Conservation (phyloP, 2,329 filamentous ascomycete genomes). For the Fusarium sp. region DNA sequence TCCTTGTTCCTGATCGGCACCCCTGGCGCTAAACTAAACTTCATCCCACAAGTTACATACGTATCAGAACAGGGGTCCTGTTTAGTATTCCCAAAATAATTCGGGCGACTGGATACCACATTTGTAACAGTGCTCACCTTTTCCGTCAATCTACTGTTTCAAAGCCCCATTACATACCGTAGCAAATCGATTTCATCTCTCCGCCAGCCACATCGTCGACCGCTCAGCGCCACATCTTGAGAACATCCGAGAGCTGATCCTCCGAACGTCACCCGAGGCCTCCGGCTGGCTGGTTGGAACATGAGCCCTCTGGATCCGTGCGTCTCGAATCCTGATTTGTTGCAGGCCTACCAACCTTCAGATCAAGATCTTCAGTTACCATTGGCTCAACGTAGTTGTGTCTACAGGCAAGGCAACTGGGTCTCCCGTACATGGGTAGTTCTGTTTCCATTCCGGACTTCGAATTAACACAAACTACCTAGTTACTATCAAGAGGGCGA, state of each 20-base stretch:
- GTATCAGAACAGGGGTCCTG: conserved; percentile 22
- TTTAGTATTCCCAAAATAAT: no score
- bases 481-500: not conserved
- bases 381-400: no score
- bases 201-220: conserved; percentile 3
- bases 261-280: not conserved
- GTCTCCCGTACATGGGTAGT: no score
- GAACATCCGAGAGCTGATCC: not conserved
- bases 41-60: conserved; percentile 15
- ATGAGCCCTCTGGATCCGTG: conserved; percentile 1
- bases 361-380: no score
- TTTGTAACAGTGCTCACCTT: conserved; percentile 17
- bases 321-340: not conserved
- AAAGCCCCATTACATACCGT: conserved; percentile 1
- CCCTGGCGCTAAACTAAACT: conserved; percentile 37
- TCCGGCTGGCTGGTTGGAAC: not conserved
- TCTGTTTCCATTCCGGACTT: no score
- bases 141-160: conserved; percentile 7
- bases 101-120: conserved; percentile 3
- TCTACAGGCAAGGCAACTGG: no score
- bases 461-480: not conserved
- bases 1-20: conserved; percentile 42
- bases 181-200: conserved; percentile 3
- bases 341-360: not conserved
- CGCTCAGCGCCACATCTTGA: not conserved